Evolutionary conservation across 176 grass and related monocot species (phyloP).

Genomic region (Thinopyrum elongatum): DNA sequence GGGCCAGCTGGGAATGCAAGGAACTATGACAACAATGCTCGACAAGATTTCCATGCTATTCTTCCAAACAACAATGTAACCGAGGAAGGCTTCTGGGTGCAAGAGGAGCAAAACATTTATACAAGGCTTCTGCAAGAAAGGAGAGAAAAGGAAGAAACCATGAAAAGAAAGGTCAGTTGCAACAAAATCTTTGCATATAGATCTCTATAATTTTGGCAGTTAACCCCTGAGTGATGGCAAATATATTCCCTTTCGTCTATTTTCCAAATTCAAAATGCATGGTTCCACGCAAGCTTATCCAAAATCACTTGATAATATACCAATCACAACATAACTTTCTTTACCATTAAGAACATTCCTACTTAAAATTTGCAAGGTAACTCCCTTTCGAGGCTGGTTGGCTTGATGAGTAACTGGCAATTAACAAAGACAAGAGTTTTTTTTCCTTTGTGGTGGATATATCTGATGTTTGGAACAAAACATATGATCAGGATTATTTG

Average conservation of each 20-base stretch:
- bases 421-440: slow-evolving; percentile 1
- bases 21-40: slow-evolving; percentile 82
- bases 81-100: slow-evolving; percentile 55
- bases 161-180: slow-evolving; percentile 53
- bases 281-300: not conserved
- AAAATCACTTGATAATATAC: not conserved
- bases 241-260: not conserved
- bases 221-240: not conserved
- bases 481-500: not conserved
- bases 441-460: slow-evolving; percentile 8
- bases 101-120: slow-evolving; percentile 73
- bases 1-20: slow-evolving; percentile 67
- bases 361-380: not conserved
- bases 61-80: slow-evolving; percentile 43
- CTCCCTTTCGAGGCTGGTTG: not conserved
- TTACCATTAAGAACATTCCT: slow-evolving; percentile 4
- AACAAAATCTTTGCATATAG: not conserved
- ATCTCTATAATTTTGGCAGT: not conserved
- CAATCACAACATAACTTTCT: not conserved
- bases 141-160: slow-evolving; percentile 59
- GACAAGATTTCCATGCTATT: slow-evolving; percentile 77
- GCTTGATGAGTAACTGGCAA: not conserved
- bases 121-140: slow-evolving; percentile 68
- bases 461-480: slow-evolving; percentile 1
- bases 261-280: not conserved